Conservation (phyloP, 768 basidiomycete species). For the Leccinum barrowsii region DNA sequence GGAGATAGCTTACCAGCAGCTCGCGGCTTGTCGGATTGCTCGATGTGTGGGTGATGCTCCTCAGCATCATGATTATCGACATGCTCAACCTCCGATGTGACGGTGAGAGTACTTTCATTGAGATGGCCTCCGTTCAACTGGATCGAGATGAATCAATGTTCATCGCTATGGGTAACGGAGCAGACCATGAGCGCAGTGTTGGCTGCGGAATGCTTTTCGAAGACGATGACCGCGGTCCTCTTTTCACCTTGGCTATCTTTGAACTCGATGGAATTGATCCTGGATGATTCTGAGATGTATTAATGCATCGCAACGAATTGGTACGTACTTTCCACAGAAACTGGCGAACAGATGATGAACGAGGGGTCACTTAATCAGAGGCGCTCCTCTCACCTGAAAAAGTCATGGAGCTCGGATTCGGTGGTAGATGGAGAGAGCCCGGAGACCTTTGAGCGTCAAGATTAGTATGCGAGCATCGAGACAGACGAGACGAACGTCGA, state of each 20-base stretch:
- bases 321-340: conserved; percentile 80
- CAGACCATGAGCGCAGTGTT: conserved; percentile 81
- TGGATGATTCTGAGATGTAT: conserved; percentile 25
- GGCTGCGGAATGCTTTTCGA: conserved; percentile 80
- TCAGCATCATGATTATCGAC: conserved; percentile 47
- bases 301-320: not conserved
- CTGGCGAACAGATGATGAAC: conserved; percentile 33
- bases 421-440: conserved; percentile 65
- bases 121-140: conserved; percentile 76
- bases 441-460: conserved; percentile 50
- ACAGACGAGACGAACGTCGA: conserved; percentile 34
- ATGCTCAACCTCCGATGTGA: conserved; percentile 66
- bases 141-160: not conserved
- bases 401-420: conserved; percentile 67
- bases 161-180: fast-evolving
- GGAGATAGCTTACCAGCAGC: conserved; percentile 60
- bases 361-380: not conserved
- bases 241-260: conserved; percentile 37
- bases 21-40: conserved; percentile 89
- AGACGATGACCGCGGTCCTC: conserved; percentile 64
- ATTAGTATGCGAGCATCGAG: not conserved
- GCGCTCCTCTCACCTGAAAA: conserved; percentile 62
- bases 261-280: conserved; percentile 65
- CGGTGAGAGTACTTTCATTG: conserved; percentile 64
- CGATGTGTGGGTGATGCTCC: conserved; percentile 41